Evolutionary conservation across 176 grass and related monocot species (phyloP).

Genomic region (Elymus sibiricus): DNA sequence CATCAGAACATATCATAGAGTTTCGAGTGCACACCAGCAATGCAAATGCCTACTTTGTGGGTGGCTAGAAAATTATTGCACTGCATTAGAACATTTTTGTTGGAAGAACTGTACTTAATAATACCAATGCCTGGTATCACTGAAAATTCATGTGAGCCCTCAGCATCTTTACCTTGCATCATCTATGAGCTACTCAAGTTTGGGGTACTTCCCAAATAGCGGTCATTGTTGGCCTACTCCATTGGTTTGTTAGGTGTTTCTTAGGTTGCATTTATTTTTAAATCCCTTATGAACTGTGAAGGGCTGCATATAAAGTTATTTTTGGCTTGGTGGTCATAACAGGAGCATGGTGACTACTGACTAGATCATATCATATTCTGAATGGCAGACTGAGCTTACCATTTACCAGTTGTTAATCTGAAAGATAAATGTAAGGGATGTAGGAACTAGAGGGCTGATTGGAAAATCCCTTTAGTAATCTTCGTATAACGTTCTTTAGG

Average conservation of each 20-base stretch:
- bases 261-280: not conserved
- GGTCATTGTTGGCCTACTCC: not conserved
- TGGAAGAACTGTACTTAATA: not conserved
- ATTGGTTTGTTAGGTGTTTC: not conserved
- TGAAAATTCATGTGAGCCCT: not conserved
- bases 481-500: not conserved
- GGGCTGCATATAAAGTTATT: not conserved
- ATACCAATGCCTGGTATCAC: not conserved
- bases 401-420: not conserved
- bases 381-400: not conserved
- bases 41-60: not conserved
- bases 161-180: slow-evolving; percentile 12
- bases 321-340: not conserved
- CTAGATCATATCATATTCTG: not conserved
- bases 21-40: not conserved
- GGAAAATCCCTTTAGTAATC: not conserved
- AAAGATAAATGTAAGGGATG: not conserved
- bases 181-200: not conserved
- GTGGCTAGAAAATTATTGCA: not conserved
- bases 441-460: not conserved
- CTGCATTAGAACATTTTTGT: not conserved
- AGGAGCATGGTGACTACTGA: not conserved
- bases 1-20: not conserved
- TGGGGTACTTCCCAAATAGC: not conserved
- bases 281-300: not conserved